These are phyloP conservation scores for Salix suchowensis DNA, from an alignment of 345 rosid genomes.

Conservation along the genomic window DNA sequence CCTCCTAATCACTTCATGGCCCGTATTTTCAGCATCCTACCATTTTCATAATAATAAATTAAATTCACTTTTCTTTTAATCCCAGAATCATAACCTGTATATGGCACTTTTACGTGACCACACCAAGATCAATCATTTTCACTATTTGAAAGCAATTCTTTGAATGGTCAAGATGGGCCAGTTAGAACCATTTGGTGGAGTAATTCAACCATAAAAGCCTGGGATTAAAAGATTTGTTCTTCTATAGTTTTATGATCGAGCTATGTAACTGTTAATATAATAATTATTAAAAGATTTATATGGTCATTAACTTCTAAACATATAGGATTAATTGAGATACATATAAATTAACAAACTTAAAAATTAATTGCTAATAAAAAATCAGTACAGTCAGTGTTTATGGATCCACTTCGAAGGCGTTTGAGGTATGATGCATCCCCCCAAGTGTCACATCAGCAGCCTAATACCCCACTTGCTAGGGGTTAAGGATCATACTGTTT, in stretches of 20 bases:
- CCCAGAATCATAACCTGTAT: not conserved
- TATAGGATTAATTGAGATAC: no score
- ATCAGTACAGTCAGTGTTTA: not conserved
- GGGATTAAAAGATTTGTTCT: no score
- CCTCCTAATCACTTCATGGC: constrained; percentile 12
- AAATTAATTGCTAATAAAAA: no score
- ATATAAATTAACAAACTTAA: fast-evolving
- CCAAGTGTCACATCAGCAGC: constrained; percentile 9
- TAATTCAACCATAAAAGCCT: no score
- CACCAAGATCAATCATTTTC: constrained; percentile 14
- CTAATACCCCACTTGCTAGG: constrained; percentile 32
- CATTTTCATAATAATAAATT: not conserved
- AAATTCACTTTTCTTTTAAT: not conserved
- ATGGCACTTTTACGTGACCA: not conserved
- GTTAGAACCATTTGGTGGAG: not conserved
- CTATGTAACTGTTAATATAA: fast-evolving
- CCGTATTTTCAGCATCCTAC: constrained; percentile 2
- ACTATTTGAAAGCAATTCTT: not conserved
- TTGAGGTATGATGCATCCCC: constrained; percentile 27
- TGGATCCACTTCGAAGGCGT: constrained; percentile 36
- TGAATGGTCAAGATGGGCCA: constrained; percentile 30
- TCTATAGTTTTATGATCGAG: no score
- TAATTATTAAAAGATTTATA: no score
- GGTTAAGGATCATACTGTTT: constrained; percentile 38
- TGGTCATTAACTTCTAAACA: no score